These are phyloP conservation scores for Hansenula sp. DNA, from an alignment of 1,139 yeast species.

Conservation along the genomic window DNA sequence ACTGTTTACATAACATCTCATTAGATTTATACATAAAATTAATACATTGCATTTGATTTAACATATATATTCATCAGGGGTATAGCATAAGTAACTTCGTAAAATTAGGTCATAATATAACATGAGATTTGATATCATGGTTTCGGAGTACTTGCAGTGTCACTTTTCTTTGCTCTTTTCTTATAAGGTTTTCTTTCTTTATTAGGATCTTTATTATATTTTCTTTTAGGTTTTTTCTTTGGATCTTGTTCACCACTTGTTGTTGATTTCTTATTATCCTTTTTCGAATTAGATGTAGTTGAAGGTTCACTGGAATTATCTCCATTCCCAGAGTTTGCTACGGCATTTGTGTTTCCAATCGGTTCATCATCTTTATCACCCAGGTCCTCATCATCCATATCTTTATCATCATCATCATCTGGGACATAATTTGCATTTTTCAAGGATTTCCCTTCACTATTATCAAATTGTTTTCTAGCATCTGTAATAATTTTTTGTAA, in stretches of 20 bases:
- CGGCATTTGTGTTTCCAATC: neutral
- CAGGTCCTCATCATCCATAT: conserved; percentile 26
- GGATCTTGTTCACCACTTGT: conserved; percentile 11
- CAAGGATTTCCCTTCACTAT: conserved; percentile 45
- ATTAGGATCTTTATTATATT: conserved; percentile 19
- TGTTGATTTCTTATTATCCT: conserved; percentile 12
- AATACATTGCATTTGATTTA: too few relatives aligned
- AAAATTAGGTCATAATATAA: too few relatives aligned
- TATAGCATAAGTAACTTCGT: too few relatives aligned
- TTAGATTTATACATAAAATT: too few relatives aligned
- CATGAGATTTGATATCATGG: too few relatives aligned
- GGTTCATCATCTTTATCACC: conserved; percentile 15
- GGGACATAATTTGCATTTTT: conserved; percentile 27
- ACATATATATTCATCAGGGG: too few relatives aligned
- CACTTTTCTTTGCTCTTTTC: conserved; percentile 24
- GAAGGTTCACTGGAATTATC: too few relatives aligned
- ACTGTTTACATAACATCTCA: too few relatives aligned
- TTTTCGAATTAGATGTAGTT: conserved; percentile 6
- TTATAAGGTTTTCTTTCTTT: conserved; percentile 25
- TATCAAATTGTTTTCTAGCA: conserved; percentile 82
- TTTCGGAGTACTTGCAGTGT: conserved; percentile 4
- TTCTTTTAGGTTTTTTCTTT: conserved; percentile 20
- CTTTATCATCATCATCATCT: conserved; percentile 30
- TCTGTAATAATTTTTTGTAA: conserved; percentile 72
- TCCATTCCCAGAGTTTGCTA: neutral